These are phyloP conservation scores for Oemleria cerasiformis DNA, from an alignment of 306 rosid genomes.

Conservation along the genomic window DNA sequence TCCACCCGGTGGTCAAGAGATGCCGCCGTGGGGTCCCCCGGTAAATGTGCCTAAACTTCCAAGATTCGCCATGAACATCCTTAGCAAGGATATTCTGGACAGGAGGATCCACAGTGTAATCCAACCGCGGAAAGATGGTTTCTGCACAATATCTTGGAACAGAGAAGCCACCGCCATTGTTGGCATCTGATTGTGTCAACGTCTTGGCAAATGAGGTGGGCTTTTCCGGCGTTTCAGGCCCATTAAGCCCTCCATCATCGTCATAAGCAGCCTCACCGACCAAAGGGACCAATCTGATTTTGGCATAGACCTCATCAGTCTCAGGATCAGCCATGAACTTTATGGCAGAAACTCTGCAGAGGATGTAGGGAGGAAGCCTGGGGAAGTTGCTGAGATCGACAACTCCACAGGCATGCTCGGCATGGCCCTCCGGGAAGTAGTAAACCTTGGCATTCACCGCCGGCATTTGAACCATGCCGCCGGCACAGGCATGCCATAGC, in stretches of 20 bases:
- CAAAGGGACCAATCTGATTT: slow-evolving; percentile 56
- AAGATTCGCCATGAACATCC: slow-evolving; percentile 87
- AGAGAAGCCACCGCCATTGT: slow-evolving; percentile 94
- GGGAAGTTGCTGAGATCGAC: slow-evolving; percentile 61
- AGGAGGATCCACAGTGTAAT: slow-evolving; percentile 73
- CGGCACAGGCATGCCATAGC: slow-evolving; percentile 98
- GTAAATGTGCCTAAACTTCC: slow-evolving; percentile 93
- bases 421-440: slow-evolving; percentile 86
- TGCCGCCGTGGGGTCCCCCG: slow-evolving; percentile 95
- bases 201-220: slow-evolving; percentile 85
- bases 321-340: slow-evolving; percentile 87
- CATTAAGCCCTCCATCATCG: slow-evolving; percentile 43
- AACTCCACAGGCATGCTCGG: slow-evolving; percentile 73
- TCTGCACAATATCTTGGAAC: slow-evolving; percentile 94
- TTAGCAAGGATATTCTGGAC: slow-evolving; percentile 80
- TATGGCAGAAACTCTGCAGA: slow-evolving; percentile 58
- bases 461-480: slow-evolving; percentile 99
- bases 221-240: slow-evolving; percentile 56
- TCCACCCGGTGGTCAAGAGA: slow-evolving; percentile 96
- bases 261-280: slow-evolving; percentile 32
- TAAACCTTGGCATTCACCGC: slow-evolving; percentile 56
- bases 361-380: slow-evolving; percentile 51
- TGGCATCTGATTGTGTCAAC: slow-evolving; percentile 92
- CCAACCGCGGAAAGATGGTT: slow-evolving; percentile 83
- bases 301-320: slow-evolving; percentile 79